These are phyloP conservation scores for Pseudoneurospora amorphoporcata DNA, from an alignment of 495 filamentous ascomycete genomes.

Conservation along the genomic window DNA sequence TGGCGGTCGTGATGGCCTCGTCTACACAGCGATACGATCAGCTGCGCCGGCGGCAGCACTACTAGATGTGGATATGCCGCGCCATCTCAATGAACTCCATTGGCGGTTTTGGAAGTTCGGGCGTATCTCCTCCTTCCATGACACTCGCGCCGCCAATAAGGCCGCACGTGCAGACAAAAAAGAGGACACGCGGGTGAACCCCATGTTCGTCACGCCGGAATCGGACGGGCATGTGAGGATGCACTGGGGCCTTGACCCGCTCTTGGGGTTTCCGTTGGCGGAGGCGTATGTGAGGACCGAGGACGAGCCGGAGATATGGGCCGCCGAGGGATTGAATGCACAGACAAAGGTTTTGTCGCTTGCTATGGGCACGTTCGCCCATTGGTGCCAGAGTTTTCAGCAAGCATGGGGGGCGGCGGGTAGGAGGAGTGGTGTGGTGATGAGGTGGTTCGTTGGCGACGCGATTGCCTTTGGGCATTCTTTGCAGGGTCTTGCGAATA, in stretches of 20 bases:
- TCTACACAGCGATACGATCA: background rate
- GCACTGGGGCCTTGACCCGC: constrained; percentile 18
- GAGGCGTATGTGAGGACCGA: constrained; percentile 7
- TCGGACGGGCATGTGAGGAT: background rate
- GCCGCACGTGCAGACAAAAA: background rate
- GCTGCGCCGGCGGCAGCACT: background rate
- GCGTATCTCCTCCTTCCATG: background rate
- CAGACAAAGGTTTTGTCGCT: background rate
- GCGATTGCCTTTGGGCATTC: constrained; percentile 12
- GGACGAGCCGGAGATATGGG: background rate
- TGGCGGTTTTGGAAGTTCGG: background rate
- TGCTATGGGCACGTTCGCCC: constrained; percentile 9
- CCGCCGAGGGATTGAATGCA: background rate
- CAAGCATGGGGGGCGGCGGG: background rate
- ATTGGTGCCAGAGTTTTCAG: constrained; percentile 15
- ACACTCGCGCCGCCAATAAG: background rate
- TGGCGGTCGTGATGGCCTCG: background rate
- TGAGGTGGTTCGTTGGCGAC: constrained; percentile 17
- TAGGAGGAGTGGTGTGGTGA: background rate
- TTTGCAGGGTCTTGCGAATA: constrained; percentile 4
- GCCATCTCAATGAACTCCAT: background rate
- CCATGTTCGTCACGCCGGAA: constrained; percentile 6
- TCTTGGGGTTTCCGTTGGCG: constrained; percentile 22
- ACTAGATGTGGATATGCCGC: background rate
- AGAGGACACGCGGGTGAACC: constrained; percentile 7